Percentiles rank a stretch among this genome's conserved stretches.
Conservation (phyloP, 495 filamentous ascomycete species). For the Tuber indicum region DNA sequence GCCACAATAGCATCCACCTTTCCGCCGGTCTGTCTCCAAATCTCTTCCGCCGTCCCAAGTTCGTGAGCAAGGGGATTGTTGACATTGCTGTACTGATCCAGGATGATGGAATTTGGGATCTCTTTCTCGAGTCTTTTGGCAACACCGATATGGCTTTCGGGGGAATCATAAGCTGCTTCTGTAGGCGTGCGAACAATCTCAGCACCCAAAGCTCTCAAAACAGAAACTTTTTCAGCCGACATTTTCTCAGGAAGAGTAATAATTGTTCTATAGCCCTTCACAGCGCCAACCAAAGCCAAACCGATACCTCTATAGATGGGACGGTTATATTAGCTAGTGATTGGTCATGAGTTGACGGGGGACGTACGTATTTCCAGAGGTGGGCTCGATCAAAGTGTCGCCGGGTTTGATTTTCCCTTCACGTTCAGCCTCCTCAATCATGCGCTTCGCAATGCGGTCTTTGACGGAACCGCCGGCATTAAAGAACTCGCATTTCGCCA, state of each 20-base stretch:
- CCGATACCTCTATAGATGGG: constrained; percentile 67
- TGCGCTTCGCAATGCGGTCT: constrained; percentile 91
- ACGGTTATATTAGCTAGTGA: constrained; percentile 19
- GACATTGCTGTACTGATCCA: constrained; percentile 90
- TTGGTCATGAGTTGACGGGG: neutral
- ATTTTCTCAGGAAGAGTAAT: constrained; percentile 99
- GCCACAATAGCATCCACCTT: constrained; percentile 79
- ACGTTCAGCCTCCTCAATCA: constrained; percentile 94
- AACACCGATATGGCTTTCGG: constrained; percentile 95
- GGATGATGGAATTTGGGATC: constrained; percentile 90
- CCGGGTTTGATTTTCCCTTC: constrained; percentile 91
- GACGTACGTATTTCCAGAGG: constrained; percentile 85
- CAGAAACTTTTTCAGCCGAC: constrained; percentile 94
- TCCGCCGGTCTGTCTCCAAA: constrained; percentile 86
- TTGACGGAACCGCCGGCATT: constrained; percentile 98
- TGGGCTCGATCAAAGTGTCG: constrained; percentile 95
- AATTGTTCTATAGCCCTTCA: constrained; percentile 97
- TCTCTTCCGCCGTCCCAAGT: constrained; percentile 89
- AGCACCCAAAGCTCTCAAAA: constrained; percentile 84
- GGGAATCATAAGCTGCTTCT: constrained; percentile 85
- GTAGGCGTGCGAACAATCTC: constrained; percentile 98
- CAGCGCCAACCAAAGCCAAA: constrained; percentile 82
- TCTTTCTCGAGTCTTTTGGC: constrained; percentile 85
- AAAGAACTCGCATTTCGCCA: constrained; percentile 93
- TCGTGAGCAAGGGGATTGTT: constrained; percentile 95